Evolutionary conservation across 805 yeast species (phyloP), one percentile per base, ranked within the genome.

Genomic region (Metschnikowia koreensis): DNA sequence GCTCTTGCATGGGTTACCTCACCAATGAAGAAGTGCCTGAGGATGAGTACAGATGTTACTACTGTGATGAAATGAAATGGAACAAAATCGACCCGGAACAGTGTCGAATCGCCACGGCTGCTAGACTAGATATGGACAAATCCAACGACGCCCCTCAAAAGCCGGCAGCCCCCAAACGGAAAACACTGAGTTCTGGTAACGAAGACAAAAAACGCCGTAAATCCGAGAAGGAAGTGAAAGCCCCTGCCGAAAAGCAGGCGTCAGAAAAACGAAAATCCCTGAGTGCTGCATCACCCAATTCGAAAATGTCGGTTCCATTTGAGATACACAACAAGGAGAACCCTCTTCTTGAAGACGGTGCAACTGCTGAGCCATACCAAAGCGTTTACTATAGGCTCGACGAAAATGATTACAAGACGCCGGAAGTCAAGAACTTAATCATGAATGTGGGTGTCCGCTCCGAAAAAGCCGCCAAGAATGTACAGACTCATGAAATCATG

Each of bases 1-100:
- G 94, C 28, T 76, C 81, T n/a, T 92, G 98, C 68, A 89, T 90
- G 81, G 87, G 86, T 7, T 89, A 88, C 51, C 75, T 75, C 42
- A 81, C 84, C 42, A 82, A 81, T 52, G 86, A 81, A 38, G 84
- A 87, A 46, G 96, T 84, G 0, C 97, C 97, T 0, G 97, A 90
- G 50, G 82, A 82, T 48, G 76, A 70, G 51, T 92, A 87, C 64
- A 73, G 81, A 29, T 92, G 98, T 64, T 88, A 87, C 63, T 76
- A 76, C 44, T 92, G 98, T 70, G 86, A 85, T 51, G 65, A 70
- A 43, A 51, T 56, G 26, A 71, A 74, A 50, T 69, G 76, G 74
- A 73, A 73, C 6, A 67, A 69, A 45, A 73, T 82, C 39, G 75
- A 80, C 56, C 67, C 79, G 0, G 67, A 64, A 17, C 46, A 39